These are phyloP conservation scores for Herpotrichia juniperi DNA, from an alignment of 2,329 filamentous ascomycete genomes.

Conservation along the genomic window DNA sequence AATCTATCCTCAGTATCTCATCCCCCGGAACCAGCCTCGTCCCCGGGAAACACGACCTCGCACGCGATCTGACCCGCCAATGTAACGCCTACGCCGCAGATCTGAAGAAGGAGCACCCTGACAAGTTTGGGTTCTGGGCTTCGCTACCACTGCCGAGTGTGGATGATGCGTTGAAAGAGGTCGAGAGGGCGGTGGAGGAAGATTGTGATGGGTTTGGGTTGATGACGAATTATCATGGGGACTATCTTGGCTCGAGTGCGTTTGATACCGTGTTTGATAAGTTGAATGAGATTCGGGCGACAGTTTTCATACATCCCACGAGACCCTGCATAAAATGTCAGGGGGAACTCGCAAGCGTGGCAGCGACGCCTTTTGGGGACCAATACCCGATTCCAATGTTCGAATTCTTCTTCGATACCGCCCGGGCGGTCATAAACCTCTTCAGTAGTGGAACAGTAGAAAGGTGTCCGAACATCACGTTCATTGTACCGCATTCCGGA, in stretches of 20 bases:
- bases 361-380: conserved; percentile 45
- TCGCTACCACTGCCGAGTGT: conserved; percentile 60
- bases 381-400: conserved; percentile 53
- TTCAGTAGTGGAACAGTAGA: conserved; percentile 56
- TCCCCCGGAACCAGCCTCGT: conserved; percentile 59
- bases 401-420: conserved; percentile 62
- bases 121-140: conserved; percentile 60
- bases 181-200: conserved; percentile 50
- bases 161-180: conserved; percentile 54
- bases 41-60: conserved; percentile 44
- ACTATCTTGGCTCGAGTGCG: conserved; percentile 56
- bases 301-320: conserved; percentile 63
- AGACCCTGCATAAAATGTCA: conserved; percentile 49
- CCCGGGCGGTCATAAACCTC: conserved; percentile 55
- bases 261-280: conserved; percentile 57
- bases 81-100: conserved; percentile 50
- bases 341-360: conserved; percentile 13
- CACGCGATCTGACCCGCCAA: conserved; percentile 46
- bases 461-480: conserved; percentile 53
- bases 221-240: conserved; percentile 59
- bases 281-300: conserved; percentile 54
- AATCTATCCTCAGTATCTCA: conserved; percentile 61
- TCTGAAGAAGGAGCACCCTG: conserved; percentile 44
- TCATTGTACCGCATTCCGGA: conserved; percentile 58
- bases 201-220: conserved; percentile 59